A percentile compares a stretch with the other conserved stretches of the same genome.
Evolutionary conservation across 2,329 filamentous ascomycete genomes (phyloP).

Genomic region (Penicillium olsonii): DNA sequence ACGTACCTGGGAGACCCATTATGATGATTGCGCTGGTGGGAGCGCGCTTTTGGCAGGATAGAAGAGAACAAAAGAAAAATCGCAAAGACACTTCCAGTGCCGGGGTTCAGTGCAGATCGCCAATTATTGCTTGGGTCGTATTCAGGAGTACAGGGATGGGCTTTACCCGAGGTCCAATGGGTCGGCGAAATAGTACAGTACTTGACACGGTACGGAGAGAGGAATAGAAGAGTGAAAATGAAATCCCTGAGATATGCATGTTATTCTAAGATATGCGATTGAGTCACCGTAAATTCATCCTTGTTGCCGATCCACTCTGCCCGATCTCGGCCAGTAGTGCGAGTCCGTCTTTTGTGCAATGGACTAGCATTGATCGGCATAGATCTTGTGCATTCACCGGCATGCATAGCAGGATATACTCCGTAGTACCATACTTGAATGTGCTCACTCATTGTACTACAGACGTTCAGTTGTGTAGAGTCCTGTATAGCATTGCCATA

Average conservation of each 20-base stretch:
- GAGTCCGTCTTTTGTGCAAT: not conserved
- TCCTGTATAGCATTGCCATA: too few species aligned
- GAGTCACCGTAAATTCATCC: conserved; percentile 13
- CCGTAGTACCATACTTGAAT: too few species aligned
- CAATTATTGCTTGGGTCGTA: not conserved
- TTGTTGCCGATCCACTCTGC: conserved; percentile 12
- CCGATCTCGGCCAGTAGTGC: conserved; percentile 20
- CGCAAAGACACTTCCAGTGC: not conserved
- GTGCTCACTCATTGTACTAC: too few species aligned
- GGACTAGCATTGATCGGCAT: not conserved
- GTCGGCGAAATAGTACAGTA: not conserved
- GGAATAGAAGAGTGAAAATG: not conserved
- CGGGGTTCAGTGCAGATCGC: not conserved
- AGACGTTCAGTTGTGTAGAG: too few species aligned
- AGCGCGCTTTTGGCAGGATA: not conserved
- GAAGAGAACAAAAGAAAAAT: not conserved
- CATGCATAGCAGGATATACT: too few species aligned
- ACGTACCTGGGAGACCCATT: conserved; percentile 20
- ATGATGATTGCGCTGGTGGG: not conserved
- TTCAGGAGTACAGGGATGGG: not conserved
- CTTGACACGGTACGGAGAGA: not conserved
- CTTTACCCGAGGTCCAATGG: not conserved
- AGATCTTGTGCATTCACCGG: too few species aligned
- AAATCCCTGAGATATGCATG: not conserved
- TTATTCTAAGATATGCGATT: too few species aligned